phyloP scores from a whole-genome alignment of 208 protist species.

The Tritrichomonas foetus region DNA sequence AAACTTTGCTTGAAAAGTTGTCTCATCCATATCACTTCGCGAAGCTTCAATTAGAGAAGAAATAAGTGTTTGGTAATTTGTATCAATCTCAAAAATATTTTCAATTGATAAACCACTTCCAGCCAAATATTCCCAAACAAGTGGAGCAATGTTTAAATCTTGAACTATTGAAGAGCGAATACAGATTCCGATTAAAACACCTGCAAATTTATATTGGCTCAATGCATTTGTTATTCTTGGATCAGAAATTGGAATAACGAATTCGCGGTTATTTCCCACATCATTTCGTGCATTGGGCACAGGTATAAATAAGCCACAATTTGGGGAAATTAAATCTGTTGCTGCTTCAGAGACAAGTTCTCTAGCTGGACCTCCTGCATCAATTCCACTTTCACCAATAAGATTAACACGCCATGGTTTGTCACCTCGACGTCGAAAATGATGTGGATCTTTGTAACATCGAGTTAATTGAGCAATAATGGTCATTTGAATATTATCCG shows the following conservation, averaged over 20 bases:
- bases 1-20: not conserved
- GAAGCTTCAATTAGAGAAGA: not conserved
- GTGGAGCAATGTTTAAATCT: not conserved
- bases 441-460: not conserved
- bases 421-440: not conserved
- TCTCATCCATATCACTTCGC: not conserved
- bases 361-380: not conserved
- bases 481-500: not conserved
- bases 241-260: not conserved
- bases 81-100: not conserved
- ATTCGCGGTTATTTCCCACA: not conserved
- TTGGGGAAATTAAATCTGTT: not conserved
- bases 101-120: not conserved
- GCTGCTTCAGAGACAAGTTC: not conserved
- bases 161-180: not conserved
- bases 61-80: not conserved
- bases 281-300: not conserved
- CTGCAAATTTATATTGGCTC: not conserved
- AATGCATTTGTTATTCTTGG: not conserved
- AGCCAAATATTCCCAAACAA: constrained; percentile 20
- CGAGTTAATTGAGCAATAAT: not conserved
- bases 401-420: not conserved
- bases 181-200: constrained; percentile 21
- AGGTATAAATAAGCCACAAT: not conserved
- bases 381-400: not conserved